Evolutionary conservation across 2,329 filamentous ascomycete genomes (phyloP), one percentile per base, ranked within the genome.

Genomic region (Exophiala bonariae): DNA sequence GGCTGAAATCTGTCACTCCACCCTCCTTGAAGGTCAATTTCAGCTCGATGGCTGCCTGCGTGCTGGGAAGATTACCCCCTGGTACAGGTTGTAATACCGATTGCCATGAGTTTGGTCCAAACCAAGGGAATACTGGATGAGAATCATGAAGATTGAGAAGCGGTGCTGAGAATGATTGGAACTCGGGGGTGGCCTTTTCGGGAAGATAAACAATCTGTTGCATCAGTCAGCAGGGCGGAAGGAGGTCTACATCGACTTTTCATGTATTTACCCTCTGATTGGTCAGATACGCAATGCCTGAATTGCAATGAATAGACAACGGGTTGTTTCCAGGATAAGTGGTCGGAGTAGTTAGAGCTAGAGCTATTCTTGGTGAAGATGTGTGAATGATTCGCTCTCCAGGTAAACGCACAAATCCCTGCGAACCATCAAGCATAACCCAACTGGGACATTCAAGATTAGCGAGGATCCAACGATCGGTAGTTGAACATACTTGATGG

Each of bases 21-120:
- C 92, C 92, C 54, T 97, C 91, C 64, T 90, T 91, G 75, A 97
- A 97, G 17, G 85, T 90, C 60, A 96, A 78, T 65, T 87, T 90
- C 57, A 95, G 68, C 61, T 93, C 89, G 34, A 96, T 76, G 20
- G 84, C 82, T 14, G 85, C 79, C 52, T 89, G 78, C 17, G 85
- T 76, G 4, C 85, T 71, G 1, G 91, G 88, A 41, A 96, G 87
- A 40, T 89, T 88, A 30, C 93, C 93, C 28, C 87, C 87, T 1
- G 85, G 73, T 18, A 95, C 88, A 2, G 92, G 89, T 59, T 86
- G 85, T 49, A 95, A 82, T 35, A 85, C 73, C 18, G 87, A 86
- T 46, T 83, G 83, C 91, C 91, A 97, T 56, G 87, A 86, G 75
- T 95, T 96, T 3, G 89, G 86, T 16, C 92, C 91, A 66, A 96